phyloP scores from a whole-genome alignment of 306 rosid species.

The Vigna trinervia region DNA sequence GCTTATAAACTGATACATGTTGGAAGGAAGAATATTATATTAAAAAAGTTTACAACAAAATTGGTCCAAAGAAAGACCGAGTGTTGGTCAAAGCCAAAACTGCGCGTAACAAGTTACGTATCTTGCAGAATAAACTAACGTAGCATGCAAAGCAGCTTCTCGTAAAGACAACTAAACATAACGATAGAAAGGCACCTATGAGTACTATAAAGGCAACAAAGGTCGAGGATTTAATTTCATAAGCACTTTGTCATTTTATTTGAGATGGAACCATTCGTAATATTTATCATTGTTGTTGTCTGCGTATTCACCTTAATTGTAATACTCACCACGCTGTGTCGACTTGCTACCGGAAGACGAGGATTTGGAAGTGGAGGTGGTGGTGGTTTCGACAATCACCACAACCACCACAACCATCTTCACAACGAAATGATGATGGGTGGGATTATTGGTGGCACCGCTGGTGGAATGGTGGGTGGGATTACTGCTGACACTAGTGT shows the following conservation, averaged over 20 bases:
- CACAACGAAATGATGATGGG: constrained; percentile 1
- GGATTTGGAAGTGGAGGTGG: not conserved
- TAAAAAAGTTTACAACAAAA: not conserved
- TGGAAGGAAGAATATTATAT: too few relatives aligned
- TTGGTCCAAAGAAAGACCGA: not conserved
- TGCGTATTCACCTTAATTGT: not conserved
- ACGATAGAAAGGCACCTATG: not conserved
- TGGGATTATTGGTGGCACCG: constrained; percentile 14
- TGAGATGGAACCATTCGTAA: constrained; percentile 39
- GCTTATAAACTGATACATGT: too few relatives aligned
- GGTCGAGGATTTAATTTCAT: not conserved
- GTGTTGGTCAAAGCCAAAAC: constrained; percentile 20
- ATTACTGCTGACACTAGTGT: too few relatives aligned
- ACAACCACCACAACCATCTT: constrained; percentile 1
- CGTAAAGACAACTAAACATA: constrained; percentile 12
- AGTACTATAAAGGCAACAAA: not conserved
- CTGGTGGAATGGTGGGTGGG: not conserved
- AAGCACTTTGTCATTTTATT: not conserved
- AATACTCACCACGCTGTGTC: constrained; percentile 28
- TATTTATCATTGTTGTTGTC: constrained; percentile 35
- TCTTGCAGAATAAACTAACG: not conserved
- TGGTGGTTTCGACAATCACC: not conserved
- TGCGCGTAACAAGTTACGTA: constrained; percentile 25
- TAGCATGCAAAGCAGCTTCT: not conserved
- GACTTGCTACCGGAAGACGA: not conserved